Evolutionary conservation across 306 rosid genomes (phyloP), one percentile per base, ranked within the genome.

Genomic region (Medicago truncatula): DNA sequence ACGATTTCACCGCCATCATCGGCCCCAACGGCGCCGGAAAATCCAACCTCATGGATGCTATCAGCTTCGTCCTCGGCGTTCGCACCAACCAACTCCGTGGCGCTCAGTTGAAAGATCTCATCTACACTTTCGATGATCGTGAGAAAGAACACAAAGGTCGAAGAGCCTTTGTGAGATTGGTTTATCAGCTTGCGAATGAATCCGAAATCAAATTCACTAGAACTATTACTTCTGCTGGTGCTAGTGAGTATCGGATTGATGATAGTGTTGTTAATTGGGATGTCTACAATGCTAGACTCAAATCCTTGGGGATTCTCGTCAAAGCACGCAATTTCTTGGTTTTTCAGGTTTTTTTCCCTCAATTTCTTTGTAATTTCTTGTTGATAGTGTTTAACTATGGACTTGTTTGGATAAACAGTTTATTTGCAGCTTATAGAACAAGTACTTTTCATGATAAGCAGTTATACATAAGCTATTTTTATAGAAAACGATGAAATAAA

Each of bases 11-110:
- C 34, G 98, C 98, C 20, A 88, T 96, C 1, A 92, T 96, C 16
- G 99, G 99, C 11, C 99, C 99, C 67, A 96, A 96, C 58, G 99
- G 99, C 4, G 85, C 99, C 43, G 99, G 99, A 18, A 96, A 96
- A 73, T 96, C 99, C 16, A 96, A 96, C 78, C 99, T 96, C 61
- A 96, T 96, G 99, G 99, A 96, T 76, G 99, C 99, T 46, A 95
- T 96, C 23, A 96, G 99, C 84, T 96, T 96, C 85, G 99, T 96
- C 16, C 96, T 96, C 10, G 99, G 99, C 8, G 97, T 96, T n/a
- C 83, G 97, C 73, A 78, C 96, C 11, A 98, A 97, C 10, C 97
- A 96, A 53, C 92, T 96, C 31, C 99, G 99, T n/a, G 99, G 99
- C 14, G 93, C 99, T 2, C 98, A 96, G 53, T 80, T 96, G 53